These are phyloP conservation scores for Starmerella stigmatis DNA, from an alignment of 805 yeast genomes.

Conservation along the genomic window DNA sequence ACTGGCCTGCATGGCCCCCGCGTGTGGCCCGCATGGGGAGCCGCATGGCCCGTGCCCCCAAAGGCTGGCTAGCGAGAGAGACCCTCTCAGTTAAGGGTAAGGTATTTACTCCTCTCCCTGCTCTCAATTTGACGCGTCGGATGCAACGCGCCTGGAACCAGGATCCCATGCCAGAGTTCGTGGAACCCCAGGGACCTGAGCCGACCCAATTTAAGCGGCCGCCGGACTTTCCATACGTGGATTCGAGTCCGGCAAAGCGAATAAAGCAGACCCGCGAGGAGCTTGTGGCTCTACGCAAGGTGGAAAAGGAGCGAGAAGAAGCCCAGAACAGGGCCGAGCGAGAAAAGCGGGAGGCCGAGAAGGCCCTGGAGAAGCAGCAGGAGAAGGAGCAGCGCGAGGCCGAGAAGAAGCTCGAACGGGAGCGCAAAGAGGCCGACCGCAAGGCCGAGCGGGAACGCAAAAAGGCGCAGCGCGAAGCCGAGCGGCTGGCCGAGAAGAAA, in stretches of 20 bases:
- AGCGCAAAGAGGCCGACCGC: constrained; percentile 15
- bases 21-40: no score
- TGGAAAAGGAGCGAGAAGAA: constrained; percentile 12
- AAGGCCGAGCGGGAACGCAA: constrained; percentile 24
- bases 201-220: neutral
- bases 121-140: constrained; percentile 1
- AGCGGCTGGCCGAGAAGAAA: constrained; percentile 15
- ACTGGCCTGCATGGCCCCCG: no score
- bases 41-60: no score
- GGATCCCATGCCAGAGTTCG: neutral
- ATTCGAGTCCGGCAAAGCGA: constrained; percentile 5
- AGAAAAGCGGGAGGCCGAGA: constrained; percentile 23
- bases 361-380: constrained; percentile 20
- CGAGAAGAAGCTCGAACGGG: constrained; percentile 8
- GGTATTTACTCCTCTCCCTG: no score
- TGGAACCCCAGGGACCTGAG: neutral
- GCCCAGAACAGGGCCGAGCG: constrained; percentile 23
- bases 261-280: constrained; percentile 6
- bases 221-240: neutral
- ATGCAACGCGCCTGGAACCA: neutral
- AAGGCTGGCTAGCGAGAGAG: no score
- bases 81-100: no score
- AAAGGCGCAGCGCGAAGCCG: constrained; percentile 20
- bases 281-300: constrained; percentile 9
- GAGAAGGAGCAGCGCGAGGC: neutral